These are phyloP conservation scores for Chrysoporthe cubensis DNA, from an alignment of 2,329 filamentous ascomycete genomes.

Conservation along the genomic window DNA sequence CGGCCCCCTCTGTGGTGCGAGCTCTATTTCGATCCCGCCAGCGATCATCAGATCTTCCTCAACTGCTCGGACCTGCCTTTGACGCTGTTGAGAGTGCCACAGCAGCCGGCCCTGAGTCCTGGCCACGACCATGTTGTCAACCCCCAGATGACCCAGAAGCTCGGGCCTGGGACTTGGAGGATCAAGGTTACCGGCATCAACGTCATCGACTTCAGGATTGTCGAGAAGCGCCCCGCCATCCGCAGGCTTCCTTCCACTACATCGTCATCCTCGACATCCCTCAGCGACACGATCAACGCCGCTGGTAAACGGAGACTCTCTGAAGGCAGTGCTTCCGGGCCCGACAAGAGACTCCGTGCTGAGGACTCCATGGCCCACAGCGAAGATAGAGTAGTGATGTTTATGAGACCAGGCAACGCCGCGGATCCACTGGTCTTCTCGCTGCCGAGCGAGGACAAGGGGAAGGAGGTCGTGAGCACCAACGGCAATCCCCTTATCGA, in stretches of 20 bases:
- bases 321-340: slow-evolving; percentile 43
- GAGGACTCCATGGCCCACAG: slow-evolving; percentile 34
- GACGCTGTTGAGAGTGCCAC: slow-evolving; percentile 50
- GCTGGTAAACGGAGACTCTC: slow-evolving; percentile 56
- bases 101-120: slow-evolving; percentile 43
- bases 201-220: slow-evolving; percentile 61
- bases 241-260: slow-evolving; percentile 34
- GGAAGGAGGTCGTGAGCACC: slow-evolving; percentile 46
- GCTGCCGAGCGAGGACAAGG: slow-evolving; percentile 50
- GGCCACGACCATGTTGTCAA: slow-evolving; percentile 41
- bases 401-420: slow-evolving; percentile 50
- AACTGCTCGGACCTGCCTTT: slow-evolving; percentile 61
- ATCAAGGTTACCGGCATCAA: slow-evolving; percentile 54
- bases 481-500: slow-evolving; percentile 57
- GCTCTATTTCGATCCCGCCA: slow-evolving; percentile 62
- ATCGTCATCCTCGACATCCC: slow-evolving; percentile 35
- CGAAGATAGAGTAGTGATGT: slow-evolving; percentile 60
- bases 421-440: slow-evolving; percentile 55
- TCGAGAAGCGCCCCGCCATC: slow-evolving; percentile 56
- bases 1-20: slow-evolving; percentile 61
- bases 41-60: slow-evolving; percentile 60
- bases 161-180: slow-evolving; percentile 61
- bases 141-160: slow-evolving; percentile 48
- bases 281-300: slow-evolving; percentile 44
- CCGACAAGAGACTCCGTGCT: slow-evolving; percentile 48